phyloP scores from a whole-genome alignment of 768 basidiomycete genomes.

The Lactarius trivialis region DNA sequence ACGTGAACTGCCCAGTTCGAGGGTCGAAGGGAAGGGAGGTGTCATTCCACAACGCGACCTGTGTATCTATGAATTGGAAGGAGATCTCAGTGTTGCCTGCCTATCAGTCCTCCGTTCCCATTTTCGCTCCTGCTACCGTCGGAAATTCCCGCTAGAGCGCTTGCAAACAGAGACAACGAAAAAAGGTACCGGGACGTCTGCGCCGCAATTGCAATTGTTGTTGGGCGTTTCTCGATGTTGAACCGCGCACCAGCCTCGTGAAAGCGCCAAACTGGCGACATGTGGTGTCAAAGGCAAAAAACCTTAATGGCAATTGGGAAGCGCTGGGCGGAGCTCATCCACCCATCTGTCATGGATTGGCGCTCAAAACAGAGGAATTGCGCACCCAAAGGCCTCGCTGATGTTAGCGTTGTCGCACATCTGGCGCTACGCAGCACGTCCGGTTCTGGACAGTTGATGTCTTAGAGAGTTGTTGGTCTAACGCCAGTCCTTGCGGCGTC shows the following conservation, averaged over 20 bases:
- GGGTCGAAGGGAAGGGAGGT: neutral
- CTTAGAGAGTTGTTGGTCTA: neutral
- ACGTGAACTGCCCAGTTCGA: neutral
- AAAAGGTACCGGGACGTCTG: neutral
- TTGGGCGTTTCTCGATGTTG: slow-evolving; percentile 13
- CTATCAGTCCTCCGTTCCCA: neutral
- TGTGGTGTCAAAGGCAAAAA: slow-evolving; percentile 7
- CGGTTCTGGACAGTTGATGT: neutral
- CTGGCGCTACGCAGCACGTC: neutral
- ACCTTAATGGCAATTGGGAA: slow-evolving; percentile 6
- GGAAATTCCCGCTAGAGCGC: neutral
- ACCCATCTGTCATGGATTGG: neutral
- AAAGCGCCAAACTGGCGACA: neutral
- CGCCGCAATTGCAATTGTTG: neutral
- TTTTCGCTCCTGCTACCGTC: neutral
- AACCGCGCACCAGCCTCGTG: neutral
- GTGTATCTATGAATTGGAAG: neutral
- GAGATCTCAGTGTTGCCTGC: neutral
- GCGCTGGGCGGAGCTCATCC: slow-evolving; percentile 4
- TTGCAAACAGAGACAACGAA: slow-evolving; percentile 5
- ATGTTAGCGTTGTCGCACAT: neutral
- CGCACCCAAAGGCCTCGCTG: neutral
- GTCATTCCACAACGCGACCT: neutral
- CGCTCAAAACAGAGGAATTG: neutral
- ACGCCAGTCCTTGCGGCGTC: neutral